These are phyloP conservation scores for Talaromyces verruculosus DNA, from an alignment of 2,329 filamentous ascomycete species.

Conservation along the genomic window DNA sequence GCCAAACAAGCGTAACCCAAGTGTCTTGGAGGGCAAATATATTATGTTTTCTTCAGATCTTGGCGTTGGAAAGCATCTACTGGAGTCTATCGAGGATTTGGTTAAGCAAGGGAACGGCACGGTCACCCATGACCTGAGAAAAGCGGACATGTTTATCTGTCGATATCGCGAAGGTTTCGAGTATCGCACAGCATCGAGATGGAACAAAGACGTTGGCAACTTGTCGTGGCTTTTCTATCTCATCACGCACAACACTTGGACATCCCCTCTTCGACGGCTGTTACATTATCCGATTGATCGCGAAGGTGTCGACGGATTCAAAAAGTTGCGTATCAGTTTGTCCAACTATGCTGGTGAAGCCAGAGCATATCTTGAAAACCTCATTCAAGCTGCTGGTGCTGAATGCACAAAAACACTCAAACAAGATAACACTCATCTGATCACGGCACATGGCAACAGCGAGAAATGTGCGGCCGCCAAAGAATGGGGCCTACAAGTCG, in stretches of 20 bases:
- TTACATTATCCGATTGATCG: constrained; percentile 86
- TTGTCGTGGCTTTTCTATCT: constrained; percentile 91
- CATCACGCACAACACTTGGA: constrained; percentile 86
- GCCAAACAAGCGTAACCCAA: constrained; percentile 54
- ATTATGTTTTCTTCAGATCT: constrained; percentile 77
- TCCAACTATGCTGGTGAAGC: constrained; percentile 97
- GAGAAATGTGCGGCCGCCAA: constrained; percentile 91
- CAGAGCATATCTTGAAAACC: constrained; percentile 86
- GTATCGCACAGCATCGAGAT: constrained; percentile 73
- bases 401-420: constrained; percentile 95
- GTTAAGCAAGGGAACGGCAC: constrained; percentile 70
- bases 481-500: constrained; percentile 86
- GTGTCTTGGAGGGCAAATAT: constrained; percentile 74
- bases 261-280: constrained; percentile 75
- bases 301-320: constrained; percentile 75
- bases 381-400: constrained; percentile 79
- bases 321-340: constrained; percentile 74
- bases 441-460: constrained; percentile 83
- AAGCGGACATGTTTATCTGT: constrained; percentile 82
- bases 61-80: constrained; percentile 65
- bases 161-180: constrained; percentile 79
- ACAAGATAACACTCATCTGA: constrained; percentile 90
- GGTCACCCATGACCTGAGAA: constrained; percentile 63
- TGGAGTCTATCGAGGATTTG: constrained; percentile 66
- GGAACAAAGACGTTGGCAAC: constrained; percentile 83